phyloP scores from a whole-genome alignment of 1,284 basidiomycete species.

The Peniophora sp. region DNA sequence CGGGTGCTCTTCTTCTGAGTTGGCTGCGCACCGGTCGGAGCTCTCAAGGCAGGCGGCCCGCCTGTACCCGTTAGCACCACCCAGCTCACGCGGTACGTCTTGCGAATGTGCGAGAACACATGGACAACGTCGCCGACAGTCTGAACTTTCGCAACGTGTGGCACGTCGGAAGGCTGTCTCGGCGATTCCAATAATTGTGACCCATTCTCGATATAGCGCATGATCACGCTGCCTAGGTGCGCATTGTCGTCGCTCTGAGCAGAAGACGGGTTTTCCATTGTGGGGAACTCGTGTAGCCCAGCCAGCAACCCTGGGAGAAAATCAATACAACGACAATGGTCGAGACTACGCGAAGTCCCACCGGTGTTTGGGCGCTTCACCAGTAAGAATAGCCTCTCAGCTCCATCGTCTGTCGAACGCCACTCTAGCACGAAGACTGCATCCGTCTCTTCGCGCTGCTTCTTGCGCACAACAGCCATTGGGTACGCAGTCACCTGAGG shows the following conservation, averaged over 20 bases:
- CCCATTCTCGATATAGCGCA: constrained; percentile 5
- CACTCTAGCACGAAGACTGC: constrained; percentile 84
- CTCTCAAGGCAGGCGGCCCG: constrained; percentile 17
- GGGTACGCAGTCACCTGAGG: constrained; percentile 67
- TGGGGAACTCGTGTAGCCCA: constrained; percentile 81
- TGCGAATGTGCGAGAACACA: constrained; percentile 86
- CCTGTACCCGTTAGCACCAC: constrained; percentile 50
- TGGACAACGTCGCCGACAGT: constrained; percentile 67
- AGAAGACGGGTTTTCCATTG: constrained; percentile 39
- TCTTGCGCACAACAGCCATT: constrained; percentile 82
- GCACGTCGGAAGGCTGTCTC: constrained; percentile 13
- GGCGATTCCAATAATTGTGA: not conserved
- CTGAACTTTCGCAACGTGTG: constrained; percentile 34
- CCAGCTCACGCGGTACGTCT: constrained; percentile 82
- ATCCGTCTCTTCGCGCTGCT: constrained; percentile 78
- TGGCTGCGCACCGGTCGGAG: constrained; percentile 6
- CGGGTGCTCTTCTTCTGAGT: not conserved
- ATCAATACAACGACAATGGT: constrained; percentile 4
- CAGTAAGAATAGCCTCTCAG: constrained; percentile 60
- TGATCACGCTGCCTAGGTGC: constrained; percentile 3
- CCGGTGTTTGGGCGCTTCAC: constrained; percentile 79
- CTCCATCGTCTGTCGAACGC: constrained; percentile 26
- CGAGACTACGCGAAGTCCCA: constrained; percentile 23
- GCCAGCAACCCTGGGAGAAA: constrained; percentile 72
- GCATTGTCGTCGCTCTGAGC: constrained; percentile 3